Evolutionary conservation across 805 yeast genomes (phyloP), one percentile per base, ranked within the genome.

Genomic region (Myxozyma sirexii): DNA sequence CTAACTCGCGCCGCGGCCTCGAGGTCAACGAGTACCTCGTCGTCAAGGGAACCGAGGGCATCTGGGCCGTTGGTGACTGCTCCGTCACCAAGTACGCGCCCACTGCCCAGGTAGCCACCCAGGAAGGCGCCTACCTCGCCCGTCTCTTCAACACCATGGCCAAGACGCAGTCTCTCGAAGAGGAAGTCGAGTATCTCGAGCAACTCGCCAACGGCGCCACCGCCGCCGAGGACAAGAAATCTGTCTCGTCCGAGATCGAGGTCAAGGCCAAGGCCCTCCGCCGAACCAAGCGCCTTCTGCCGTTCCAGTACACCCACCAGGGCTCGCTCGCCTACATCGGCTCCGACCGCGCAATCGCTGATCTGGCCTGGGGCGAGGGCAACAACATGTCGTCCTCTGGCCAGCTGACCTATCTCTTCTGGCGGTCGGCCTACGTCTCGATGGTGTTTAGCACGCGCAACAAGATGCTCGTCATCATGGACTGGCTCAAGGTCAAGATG

Each of bases 91-190:
- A 89, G 73, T 85, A 84, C 68, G 94, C 97, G 44, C 97, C 97
- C 68, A 92, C 98, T 63, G 98, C 97, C 26, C 97, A 92, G 80
- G 97, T 91, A 57, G 98, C 98, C 43, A 85, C 90, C 77, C 97
- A 92, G 80, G 90, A 92, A 77, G 97, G 97, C 74, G 79, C 80
- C 58, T 92, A 83, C 76, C 82, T 92, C 67, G 94, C 92, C 57
- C 77, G 79, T 35, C 83, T 85, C 66, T 87, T 92, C 74, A 65
- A 65, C 65, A 59, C 62, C 26, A 64, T 75, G 38, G 79, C 78
- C 50, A 64, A 69, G 54, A 70, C 75, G 33, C 68, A 70, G 46
- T 71, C 68, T 15, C 69, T 72, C 37, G 73, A 72, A 50, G 62
- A 72, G 66, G 76, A 77, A 57, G 70, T 82, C 45, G 65, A 71